phyloP scores from a whole-genome alignment of 2,329 filamentous ascomycete species.

The Tricladium varicosporioides region DNA sequence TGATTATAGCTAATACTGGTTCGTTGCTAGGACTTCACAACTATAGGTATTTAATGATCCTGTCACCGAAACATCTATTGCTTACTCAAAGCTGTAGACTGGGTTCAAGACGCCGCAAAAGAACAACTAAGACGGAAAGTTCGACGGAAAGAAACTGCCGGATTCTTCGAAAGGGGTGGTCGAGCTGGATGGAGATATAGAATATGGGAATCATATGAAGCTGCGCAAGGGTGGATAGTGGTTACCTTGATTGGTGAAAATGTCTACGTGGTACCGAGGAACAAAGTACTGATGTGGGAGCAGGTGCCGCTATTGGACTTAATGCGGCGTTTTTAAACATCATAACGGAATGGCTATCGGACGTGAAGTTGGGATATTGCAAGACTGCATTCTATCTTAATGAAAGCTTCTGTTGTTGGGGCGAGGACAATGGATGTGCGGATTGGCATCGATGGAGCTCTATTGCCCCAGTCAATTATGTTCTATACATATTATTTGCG shows the following conservation, averaged over 20 bases:
- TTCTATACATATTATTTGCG: slow-evolving; percentile 84
- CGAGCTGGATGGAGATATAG: slow-evolving; percentile 75
- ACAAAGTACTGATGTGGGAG: slow-evolving; percentile 13
- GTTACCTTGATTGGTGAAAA: slow-evolving; percentile 74
- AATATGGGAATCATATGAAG: slow-evolving; percentile 85
- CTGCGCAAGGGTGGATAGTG: slow-evolving; percentile 96
- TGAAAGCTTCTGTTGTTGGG: slow-evolving; percentile 97
- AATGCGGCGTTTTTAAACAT: slow-evolving; percentile 95
- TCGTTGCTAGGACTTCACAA: slow-evolving; percentile 75
- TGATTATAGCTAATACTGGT: slow-evolving; percentile 12
- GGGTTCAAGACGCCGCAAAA: slow-evolving; percentile 94
- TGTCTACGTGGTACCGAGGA: not conserved
- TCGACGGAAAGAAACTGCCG: slow-evolving; percentile 67
- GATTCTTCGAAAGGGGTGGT: slow-evolving; percentile 66
- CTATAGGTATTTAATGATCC: slow-evolving; percentile 59
- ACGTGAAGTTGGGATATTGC: slow-evolving; percentile 96
- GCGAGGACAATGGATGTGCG: slow-evolving; percentile 81
- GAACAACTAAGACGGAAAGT: slow-evolving; percentile 81
- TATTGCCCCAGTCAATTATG: slow-evolving; percentile 75
- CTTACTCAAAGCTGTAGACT: slow-evolving; percentile 60
- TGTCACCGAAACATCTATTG: slow-evolving; percentile 20
- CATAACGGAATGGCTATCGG: slow-evolving; percentile 92
- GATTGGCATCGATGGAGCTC: slow-evolving; percentile 90
- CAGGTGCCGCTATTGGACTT: slow-evolving; percentile 80
- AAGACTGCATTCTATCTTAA: slow-evolving; percentile 95